Evolutionary conservation across 1,139 yeast genomes (phyloP), one percentile per base, ranked within the genome.

Genomic region (Lodderomyces parapsilosis): DNA sequence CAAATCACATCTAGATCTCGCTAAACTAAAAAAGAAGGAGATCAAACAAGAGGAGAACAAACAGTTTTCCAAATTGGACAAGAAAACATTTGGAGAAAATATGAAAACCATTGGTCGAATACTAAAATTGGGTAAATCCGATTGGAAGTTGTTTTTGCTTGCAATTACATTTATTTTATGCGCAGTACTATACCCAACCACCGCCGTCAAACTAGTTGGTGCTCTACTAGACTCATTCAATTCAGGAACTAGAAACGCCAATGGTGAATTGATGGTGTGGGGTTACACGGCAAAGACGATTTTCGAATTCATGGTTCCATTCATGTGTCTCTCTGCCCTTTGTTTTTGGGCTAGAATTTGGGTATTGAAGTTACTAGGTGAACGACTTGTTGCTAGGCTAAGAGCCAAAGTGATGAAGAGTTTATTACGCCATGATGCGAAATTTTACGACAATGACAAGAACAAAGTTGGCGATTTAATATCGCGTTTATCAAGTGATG

Each of bases 401-500:
- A 61, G 83, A 41, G 62, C 73, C 19, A 53, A 73, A 47, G 75
- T 74, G 3, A 74, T 77, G 76, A 72, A 74, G 51, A 68, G 72
- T 49, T 62, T 77, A 52, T 59, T 78, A 36, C 63, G 81, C 32
- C 80, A 76, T 53, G 83, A 78, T 52, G 58, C 78, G 7, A 66
- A 70, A 2, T 78, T 75, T 49, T 78, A 70, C 48, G 82, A 78
- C 51, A 63, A 65, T 35, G 80, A 76, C 28, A 77, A 75, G 49
- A 74, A 78, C 54, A 74, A 76, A 49, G 78, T 77, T 2, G 82
- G 83, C n/a, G 78, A 76, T 47, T 68, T 78, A 49, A 76, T 78
- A 42, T 70, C 79, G 18, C 60, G 80, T 42, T 66, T 78, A 38
- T 74, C 80, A 13, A 74, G 78, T 49, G 81, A 77, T 54, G 81